phyloP scores from a whole-genome alignment of 371 early-diverging fungal species.

The Syncephalastrum racemosum region DNA sequence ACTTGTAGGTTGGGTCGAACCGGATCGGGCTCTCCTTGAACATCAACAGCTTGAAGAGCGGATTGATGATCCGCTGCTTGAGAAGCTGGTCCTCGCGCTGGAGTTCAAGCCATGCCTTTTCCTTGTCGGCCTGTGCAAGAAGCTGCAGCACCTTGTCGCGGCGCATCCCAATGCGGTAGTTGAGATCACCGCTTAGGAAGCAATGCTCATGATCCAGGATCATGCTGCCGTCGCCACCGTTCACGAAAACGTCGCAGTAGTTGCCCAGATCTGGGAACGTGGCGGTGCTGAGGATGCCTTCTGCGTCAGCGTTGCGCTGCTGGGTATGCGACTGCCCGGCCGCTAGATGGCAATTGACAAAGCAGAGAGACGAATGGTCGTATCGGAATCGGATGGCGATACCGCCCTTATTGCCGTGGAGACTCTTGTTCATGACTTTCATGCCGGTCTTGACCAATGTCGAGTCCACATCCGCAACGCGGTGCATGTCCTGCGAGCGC shows the following conservation, averaged over 20 bases:
- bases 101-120: slow-evolving; percentile 26
- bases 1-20: slow-evolving; percentile 90
- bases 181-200: slow-evolving; percentile 80
- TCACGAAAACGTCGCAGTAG: neutral
- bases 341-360: slow-evolving; percentile 86
- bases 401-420: slow-evolving; percentile 91
- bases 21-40: slow-evolving; percentile 66
- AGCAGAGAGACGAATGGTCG: slow-evolving; percentile 80
- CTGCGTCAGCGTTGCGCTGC: slow-evolving; percentile 76
- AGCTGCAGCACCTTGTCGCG: slow-evolving; percentile 58
- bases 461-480: slow-evolving; percentile 26
- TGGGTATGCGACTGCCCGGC: slow-evolving; percentile 77
- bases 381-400: slow-evolving; percentile 73
- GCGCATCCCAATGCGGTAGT: slow-evolving; percentile 72
- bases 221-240: slow-evolving; percentile 57
- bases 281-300: slow-evolving; percentile 68
- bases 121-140: slow-evolving; percentile 31
- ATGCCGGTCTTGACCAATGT: slow-evolving; percentile 78
- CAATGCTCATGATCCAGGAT: slow-evolving; percentile 78
- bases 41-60: slow-evolving; percentile 55
- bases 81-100: slow-evolving; percentile 67
- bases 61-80: slow-evolving; percentile 49
- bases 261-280: slow-evolving; percentile 44
- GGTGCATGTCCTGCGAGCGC: slow-evolving; percentile 32
- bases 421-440: slow-evolving; percentile 56